A percentile compares a stretch with the other conserved stretches of the same genome.
Evolutionary conservation across 306 rosid species (phyloP).

Genomic region (Canavalia gladiata): DNA sequence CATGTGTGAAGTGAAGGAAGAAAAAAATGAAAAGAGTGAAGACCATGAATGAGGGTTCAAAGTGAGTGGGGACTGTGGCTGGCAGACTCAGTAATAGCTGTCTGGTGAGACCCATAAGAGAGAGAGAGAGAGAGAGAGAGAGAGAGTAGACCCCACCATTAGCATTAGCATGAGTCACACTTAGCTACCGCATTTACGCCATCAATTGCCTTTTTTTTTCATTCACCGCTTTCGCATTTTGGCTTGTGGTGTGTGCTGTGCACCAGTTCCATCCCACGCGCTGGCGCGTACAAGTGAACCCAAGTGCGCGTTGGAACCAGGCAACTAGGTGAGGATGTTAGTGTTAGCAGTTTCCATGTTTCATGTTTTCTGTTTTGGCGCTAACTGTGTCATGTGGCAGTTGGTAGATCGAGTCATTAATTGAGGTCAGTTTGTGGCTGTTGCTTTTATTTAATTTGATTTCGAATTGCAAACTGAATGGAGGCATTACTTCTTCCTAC

Average conservation of each 20-base stretch:
- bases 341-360: background rate
- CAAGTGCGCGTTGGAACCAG: background rate
- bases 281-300: constrained; percentile 14
- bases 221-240: constrained; percentile 19
- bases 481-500: constrained; percentile 38
- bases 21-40: constrained; percentile 45
- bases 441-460: constrained; percentile 42
- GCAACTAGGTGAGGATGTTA: background rate
- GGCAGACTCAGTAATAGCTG: constrained; percentile 73
- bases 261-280: constrained; percentile 50
- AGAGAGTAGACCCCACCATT: constrained; percentile 59
- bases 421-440: constrained; percentile 20
- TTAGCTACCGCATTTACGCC: constrained; percentile 73
- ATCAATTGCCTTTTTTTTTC: constrained; percentile 48
- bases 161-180: constrained; percentile 41
- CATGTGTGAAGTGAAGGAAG: constrained; percentile 52
- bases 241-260: background rate
- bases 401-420: constrained; percentile 50
- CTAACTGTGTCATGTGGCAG: constrained; percentile 41
- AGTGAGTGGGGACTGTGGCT: constrained; percentile 68
- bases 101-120: constrained; percentile 43
- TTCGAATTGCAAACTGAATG: background rate
- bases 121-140: constrained; percentile 35
- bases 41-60: constrained; percentile 72
- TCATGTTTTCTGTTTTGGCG: constrained; percentile 44